Base-by-base conservation (phyloP, 169 alveolate species). In the Plasmodium billcollinsi region DNA sequence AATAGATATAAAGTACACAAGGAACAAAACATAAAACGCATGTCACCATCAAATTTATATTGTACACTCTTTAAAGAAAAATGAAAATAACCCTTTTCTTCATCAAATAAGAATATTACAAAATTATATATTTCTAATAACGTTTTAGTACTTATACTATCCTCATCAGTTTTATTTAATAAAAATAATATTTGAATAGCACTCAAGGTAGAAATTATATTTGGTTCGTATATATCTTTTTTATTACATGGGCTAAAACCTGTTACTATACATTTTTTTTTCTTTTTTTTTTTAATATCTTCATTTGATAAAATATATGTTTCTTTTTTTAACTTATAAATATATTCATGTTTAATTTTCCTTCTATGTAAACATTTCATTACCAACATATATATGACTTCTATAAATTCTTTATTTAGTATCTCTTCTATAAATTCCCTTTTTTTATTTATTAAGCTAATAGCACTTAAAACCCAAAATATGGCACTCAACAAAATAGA, bases 151-250 rank as follows among this genome's bases (percentile, higher is more conserved):
- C 89, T 78, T 66, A 78, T 78, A 66, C 67, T 76, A 66, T 78
- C 56, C 62, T 75, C 93, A 72, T 74, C 66, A 45, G 29, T 69
- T 74, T 62, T 67, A 47, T 85, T 73, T 56, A 88, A 63, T 43
- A 88, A 33, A 69, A 74, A 72, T 54, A 83, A 70, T 26, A 92
- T 80, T 62, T 92, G 94, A 26, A 91, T 75, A 24, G 94, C 94
- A 71, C 88, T 76, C 26, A 91, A 26, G 18, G 94, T 91, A 14
- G 91, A 69, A 52, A 71, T 73, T 49, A 88, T 88, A 47, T 83
- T 91, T 58, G 93, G 14, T 21, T 54, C 78, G 20, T 88, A 91
- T 50, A 86, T 24, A 24, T 21, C 18, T 26, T 75, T 71, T 58
- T 91, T 75, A 15, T 15, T 50, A 70, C 76, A 91, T 33, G 89